A percentile compares a stretch with the other conserved stretches of the same genome.
phyloP scores from a whole-genome alignment of 768 basidiomycete species.

The Amanita jacksonii region DNA sequence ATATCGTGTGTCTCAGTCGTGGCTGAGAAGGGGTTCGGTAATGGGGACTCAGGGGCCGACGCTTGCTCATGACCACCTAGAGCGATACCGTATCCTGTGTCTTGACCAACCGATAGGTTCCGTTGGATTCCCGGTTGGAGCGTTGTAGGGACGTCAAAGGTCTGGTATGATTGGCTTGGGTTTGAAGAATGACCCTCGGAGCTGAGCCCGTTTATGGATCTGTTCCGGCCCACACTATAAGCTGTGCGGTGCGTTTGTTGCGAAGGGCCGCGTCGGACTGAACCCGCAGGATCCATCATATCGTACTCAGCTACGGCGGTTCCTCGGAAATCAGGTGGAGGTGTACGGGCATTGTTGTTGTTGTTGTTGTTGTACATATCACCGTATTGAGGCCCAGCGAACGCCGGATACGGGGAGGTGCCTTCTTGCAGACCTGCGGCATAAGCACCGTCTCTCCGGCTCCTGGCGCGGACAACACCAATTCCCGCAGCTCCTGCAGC shows the following conservation, averaged over 20 bases:
- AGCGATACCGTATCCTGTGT: background rate
- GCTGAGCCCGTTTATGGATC: conserved; percentile 7
- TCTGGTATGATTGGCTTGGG: background rate
- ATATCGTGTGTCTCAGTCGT: background rate
- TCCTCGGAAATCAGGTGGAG: conserved; percentile 7
- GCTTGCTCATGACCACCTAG: conserved; percentile 1
- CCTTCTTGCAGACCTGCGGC: conserved; percentile 28
- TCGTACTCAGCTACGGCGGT: conserved; percentile 12
- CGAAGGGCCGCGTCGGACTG: conserved; percentile 9
- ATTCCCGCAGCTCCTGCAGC: conserved; percentile 34
- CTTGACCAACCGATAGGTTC: background rate
- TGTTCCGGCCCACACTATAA: conserved; percentile 8
- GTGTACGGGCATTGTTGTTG: conserved; percentile 6
- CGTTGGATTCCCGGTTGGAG: conserved; percentile 2
- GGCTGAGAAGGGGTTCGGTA: conserved; percentile 11
- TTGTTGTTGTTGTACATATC: conserved; percentile 6
- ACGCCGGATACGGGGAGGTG: conserved; percentile 28
- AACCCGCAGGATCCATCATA: conserved; percentile 18
- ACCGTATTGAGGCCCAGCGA: conserved; percentile 19
- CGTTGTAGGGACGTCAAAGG: background rate
- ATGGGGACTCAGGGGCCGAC: background rate
- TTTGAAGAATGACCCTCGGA: conserved; percentile 6
- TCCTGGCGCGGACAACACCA: conserved; percentile 31
- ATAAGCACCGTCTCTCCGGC: conserved; percentile 25
- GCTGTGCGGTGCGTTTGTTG: conserved; percentile 9